A percentile compares a stretch with the other conserved stretches of the same genome.
These are phyloP conservation scores for Truncatella angustata DNA, from an alignment of 2,329 filamentous ascomycete species.

Conservation along the genomic window DNA sequence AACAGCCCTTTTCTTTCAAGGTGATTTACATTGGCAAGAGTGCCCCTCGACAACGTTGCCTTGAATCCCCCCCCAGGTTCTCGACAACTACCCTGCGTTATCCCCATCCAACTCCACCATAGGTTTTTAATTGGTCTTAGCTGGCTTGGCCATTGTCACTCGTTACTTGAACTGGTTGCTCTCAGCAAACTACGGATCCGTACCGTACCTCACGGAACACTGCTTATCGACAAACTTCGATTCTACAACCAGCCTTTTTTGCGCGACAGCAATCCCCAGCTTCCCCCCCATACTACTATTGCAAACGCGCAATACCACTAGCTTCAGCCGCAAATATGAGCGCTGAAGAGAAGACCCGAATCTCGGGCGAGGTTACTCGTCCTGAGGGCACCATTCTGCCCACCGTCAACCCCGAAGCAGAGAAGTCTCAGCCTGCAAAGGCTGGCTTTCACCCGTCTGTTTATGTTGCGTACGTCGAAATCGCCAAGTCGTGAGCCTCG, in stretches of 20 bases:
- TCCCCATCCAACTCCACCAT: neutral
- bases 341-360: conserved; percentile 76
- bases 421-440: conserved; percentile 68
- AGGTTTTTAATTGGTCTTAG: conserved; percentile 22
- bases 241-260: conserved; percentile 2
- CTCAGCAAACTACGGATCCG: too few relatives aligned
- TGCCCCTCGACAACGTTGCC: neutral
- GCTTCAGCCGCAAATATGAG: conserved; percentile 50
- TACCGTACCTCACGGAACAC: too few relatives aligned
- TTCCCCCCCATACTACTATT: conserved; percentile 9
- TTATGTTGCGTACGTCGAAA: conserved; percentile 67
- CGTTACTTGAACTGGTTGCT: too few relatives aligned
- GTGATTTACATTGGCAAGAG: neutral
- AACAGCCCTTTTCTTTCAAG: neutral
- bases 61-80: neutral
- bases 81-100: conserved; percentile 3
- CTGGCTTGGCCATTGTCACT: conserved; percentile 25
- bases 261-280: neutral
- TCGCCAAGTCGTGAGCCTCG: neutral
- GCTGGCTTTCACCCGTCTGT: conserved; percentile 73
- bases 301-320: conserved; percentile 18
- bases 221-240: neutral
- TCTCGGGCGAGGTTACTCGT: conserved; percentile 74
- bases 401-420: conserved; percentile 71
- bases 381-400: conserved; percentile 67